Conservation (phyloP, 805 yeast species). For the Candida dajiaensis region DNA sequence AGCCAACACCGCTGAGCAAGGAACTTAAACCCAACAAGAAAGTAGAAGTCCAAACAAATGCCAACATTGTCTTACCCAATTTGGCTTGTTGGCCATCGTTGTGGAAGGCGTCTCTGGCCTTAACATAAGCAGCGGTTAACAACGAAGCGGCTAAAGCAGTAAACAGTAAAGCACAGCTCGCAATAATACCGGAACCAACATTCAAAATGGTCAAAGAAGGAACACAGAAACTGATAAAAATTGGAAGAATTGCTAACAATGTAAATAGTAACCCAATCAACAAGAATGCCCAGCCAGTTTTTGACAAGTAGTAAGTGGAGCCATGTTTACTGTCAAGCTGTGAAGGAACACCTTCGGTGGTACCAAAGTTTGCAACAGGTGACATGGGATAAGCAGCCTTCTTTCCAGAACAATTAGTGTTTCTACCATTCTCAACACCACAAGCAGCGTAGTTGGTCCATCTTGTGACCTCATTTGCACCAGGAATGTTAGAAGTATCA, state of each 20-base stretch:
- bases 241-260: constrained; percentile 39
- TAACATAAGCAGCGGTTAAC: constrained; percentile 49
- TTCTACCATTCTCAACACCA: constrained; percentile 36
- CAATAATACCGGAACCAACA: constrained; percentile 17
- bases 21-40: constrained; percentile 17
- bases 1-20: constrained; percentile 17
- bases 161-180: constrained; percentile 36
- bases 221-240: constrained; percentile 18
- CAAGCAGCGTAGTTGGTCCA: constrained; percentile 81
- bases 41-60: constrained; percentile 57
- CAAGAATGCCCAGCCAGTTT: constrained; percentile 63
- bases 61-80: constrained; percentile 47
- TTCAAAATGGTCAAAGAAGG: constrained; percentile 15
- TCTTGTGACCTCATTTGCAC: constrained; percentile 41
- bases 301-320: constrained; percentile 58
- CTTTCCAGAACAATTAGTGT: constrained; percentile 45
- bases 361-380: constrained; percentile 68
- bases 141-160: constrained; percentile 40
- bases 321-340: constrained; percentile 43
- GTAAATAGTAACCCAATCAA: constrained; percentile 52
- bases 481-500: constrained; percentile 47
- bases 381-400: constrained; percentile 81
- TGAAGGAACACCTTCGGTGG: constrained; percentile 46
- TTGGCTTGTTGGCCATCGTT: constrained; percentile 35
- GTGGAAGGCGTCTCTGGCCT: constrained; percentile 44